phyloP scores from a whole-genome alignment of 805 yeast genomes.

The Kodamaea lidongshanica region DNA sequence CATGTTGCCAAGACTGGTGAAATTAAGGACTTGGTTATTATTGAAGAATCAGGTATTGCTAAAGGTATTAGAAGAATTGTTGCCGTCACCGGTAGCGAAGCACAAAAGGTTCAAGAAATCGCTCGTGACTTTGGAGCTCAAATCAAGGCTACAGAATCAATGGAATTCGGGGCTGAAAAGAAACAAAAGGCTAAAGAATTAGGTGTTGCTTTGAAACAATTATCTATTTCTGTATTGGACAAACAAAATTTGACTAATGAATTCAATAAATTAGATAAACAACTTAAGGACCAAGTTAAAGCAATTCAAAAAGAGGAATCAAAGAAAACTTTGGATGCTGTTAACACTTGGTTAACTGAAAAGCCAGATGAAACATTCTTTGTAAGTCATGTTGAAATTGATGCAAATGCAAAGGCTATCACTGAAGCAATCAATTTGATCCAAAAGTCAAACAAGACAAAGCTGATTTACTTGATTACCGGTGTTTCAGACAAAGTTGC shows the following conservation, averaged over 20 bases:
- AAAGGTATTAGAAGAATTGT: constrained; percentile 98
- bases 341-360: constrained; percentile 61
- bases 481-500: constrained; percentile 76
- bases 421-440: constrained; percentile 85
- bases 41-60: constrained; percentile 97
- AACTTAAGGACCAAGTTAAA: constrained; percentile 82
- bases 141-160: constrained; percentile 51
- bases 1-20: constrained; percentile 91
- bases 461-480: constrained; percentile 73
- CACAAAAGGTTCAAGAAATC: constrained; percentile 80
- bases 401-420: constrained; percentile 87
- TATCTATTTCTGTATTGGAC: constrained; percentile 73
- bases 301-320: constrained; percentile 82
- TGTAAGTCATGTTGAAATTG: constrained; percentile 62
- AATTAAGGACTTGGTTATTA: constrained; percentile 80
- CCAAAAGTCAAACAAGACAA: constrained; percentile 68
- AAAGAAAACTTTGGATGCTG: constrained; percentile 72
- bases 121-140: constrained; percentile 65
- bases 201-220: constrained; percentile 77
- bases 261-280: constrained; percentile 75
- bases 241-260: constrained; percentile 71
- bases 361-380: constrained; percentile 42
- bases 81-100: constrained; percentile 90
- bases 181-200: constrained; percentile 78
- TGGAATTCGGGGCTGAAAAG: constrained; percentile 70